phyloP scores from a whole-genome alignment of 2,329 filamentous ascomycete species.

The Thielaviopsis musarum region DNA sequence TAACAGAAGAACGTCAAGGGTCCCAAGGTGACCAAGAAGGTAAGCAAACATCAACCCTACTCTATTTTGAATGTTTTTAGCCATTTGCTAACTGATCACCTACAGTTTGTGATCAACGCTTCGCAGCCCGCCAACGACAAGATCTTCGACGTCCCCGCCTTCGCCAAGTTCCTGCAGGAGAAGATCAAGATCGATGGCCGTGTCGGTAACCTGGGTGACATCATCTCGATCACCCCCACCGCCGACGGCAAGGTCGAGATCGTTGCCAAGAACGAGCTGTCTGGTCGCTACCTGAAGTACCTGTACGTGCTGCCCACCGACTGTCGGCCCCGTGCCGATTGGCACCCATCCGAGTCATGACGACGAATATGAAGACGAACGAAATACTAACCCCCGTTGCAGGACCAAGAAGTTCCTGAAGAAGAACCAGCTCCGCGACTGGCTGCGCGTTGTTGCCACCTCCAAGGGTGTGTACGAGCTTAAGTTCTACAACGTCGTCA shows the following conservation, averaged over 20 bases:
- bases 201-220: constrained; percentile 93
- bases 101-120: constrained; percentile 96
- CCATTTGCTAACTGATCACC: not conserved
- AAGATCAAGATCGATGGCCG: constrained; percentile 99
- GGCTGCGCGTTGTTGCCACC: constrained; percentile 96
- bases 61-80: constrained; percentile 1
- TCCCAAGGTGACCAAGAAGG: constrained; percentile 72
- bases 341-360: not conserved
- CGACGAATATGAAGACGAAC: not conserved
- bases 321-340: not conserved
- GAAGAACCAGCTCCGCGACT: constrained; percentile 99
- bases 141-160: constrained; percentile 98
- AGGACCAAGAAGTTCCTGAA: constrained; percentile 99
- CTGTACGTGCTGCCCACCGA: constrained; percentile 47
- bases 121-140: constrained; percentile 97
- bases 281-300: constrained; percentile 99
- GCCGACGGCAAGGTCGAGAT: constrained; percentile 98
- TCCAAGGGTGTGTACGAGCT: constrained; percentile 98
- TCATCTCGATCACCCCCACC: constrained; percentile 73
- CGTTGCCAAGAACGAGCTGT: constrained; percentile 93
- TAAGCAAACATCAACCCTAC: constrained; percentile 22
- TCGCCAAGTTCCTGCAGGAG: constrained; percentile 99
- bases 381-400: constrained; percentile 8
- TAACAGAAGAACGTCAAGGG: constrained; percentile 51
- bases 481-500: constrained; percentile 99